These are phyloP conservation scores for Tolypocladium amazonense DNA, from an alignment of 2,329 filamentous ascomycete species.

Conservation along the genomic window DNA sequence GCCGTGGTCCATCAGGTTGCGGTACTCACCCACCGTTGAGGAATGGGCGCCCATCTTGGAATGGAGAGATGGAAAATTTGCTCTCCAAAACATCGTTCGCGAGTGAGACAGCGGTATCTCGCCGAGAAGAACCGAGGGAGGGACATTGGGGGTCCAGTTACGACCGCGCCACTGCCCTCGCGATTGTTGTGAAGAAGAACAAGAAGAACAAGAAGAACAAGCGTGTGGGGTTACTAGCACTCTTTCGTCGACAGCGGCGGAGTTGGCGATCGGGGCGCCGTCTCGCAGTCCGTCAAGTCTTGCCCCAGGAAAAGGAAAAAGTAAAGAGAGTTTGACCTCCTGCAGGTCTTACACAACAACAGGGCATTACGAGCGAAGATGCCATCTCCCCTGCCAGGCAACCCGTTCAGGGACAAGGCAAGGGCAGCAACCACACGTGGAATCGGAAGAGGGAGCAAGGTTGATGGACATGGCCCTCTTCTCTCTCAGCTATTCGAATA, in stretches of 20 bases:
- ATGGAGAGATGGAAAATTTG: slow-evolving; percentile 12
- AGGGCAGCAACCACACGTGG: background rate
- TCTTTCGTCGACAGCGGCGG: background rate
- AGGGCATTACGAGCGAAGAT: slow-evolving; percentile 1
- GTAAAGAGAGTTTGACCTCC: slow-evolving; percentile 4
- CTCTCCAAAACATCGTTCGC: slow-evolving; percentile 11
- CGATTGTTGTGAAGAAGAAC: background rate
- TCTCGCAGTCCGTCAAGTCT: background rate
- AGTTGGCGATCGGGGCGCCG: background rate
- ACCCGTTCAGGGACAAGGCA: slow-evolving; percentile 1
- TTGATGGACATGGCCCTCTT: background rate
- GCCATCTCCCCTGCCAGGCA: background rate
- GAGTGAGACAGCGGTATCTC: slow-evolving; percentile 18
- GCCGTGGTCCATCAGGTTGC: background rate
- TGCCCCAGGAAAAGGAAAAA: slow-evolving; percentile 2
- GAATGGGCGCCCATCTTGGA: slow-evolving; percentile 5
- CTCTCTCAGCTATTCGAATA: background rate
- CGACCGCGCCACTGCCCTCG: background rate
- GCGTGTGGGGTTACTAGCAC: background rate
- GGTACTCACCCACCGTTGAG: background rate
- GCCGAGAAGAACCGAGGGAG: slow-evolving; percentile 10
- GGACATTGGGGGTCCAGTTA: background rate
- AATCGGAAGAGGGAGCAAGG: background rate
- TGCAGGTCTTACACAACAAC: slow-evolving; percentile 10
- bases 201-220: too few relatives aligned